These are phyloP conservation scores for Metschnikowia chrysomelidarum DNA, from an alignment of 805 yeast genomes.

Conservation along the genomic window DNA sequence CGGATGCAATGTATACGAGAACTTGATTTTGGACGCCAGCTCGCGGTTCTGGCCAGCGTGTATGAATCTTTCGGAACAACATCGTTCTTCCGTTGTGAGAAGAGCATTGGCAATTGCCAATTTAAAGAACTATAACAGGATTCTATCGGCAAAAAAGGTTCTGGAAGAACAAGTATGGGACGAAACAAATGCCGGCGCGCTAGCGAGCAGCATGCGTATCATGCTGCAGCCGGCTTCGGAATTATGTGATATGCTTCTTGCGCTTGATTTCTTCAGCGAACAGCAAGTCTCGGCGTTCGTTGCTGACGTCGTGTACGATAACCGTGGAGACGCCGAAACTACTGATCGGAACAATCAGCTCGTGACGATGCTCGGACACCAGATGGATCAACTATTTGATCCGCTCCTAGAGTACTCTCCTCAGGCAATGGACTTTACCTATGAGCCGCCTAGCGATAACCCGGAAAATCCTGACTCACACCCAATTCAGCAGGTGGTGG, in stretches of 20 bases:
- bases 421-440: conserved; percentile 72
- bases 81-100: conserved; percentile 58
- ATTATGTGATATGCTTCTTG: conserved; percentile 55
- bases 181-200: conserved; percentile 79
- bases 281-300: conserved; percentile 50
- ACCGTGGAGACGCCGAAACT: conserved; percentile 37
- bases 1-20: conserved; percentile 53
- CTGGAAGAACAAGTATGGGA: conserved; percentile 51
- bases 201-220: conserved; percentile 65
- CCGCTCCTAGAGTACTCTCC: conserved; percentile 91
- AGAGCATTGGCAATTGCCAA: conserved; percentile 73
- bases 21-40: conserved; percentile 17
- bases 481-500: conserved; percentile 30
- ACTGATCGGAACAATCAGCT: conserved; percentile 66
- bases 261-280: conserved; percentile 56
- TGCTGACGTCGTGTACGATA: conserved; percentile 72
- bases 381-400: conserved; percentile 83
- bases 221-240: conserved; percentile 54
- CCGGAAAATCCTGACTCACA: not conserved
- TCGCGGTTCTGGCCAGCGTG: conserved; percentile 82
- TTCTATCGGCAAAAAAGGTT: conserved; percentile 39
- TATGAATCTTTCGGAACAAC: conserved; percentile 54
- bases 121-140: conserved; percentile 61
- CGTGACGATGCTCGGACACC: conserved; percentile 78
- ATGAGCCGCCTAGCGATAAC: conserved; percentile 52